Base-by-base conservation (phyloP, 768 basidiomycete species). In the Lanmaoa rubissima region DNA sequence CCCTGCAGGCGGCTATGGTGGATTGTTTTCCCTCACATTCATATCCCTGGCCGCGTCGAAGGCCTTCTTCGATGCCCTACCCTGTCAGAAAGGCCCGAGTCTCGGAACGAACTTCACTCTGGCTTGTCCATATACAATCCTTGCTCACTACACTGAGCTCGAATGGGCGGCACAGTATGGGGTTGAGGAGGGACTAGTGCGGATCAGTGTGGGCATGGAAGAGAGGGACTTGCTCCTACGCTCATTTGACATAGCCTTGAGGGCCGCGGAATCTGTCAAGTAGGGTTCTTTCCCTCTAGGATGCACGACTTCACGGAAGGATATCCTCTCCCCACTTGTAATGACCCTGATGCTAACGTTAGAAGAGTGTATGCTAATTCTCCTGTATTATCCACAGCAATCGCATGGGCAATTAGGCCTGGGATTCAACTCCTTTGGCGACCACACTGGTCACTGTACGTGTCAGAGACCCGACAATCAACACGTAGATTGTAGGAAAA, bases 71-170 rank as follows among this genome's bases (percentile, higher is more conserved):
- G 92, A 99, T 71, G 75, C 83, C 0, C 77, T 99, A 39, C 79
- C 81, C 9, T 94, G 87, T 71, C 81, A 82, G 61, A 99, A 98
- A 70, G 96, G 96, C 3, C 96, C 96, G 0, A 87, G 86, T 66
- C 79, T 92, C 10, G 96, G 96, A 2, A 98, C 96, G 21, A 97
- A 93, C 78, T 98, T 98, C 71, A 98, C 96, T 2, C 80, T 98
- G 32, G 93, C 94, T 34, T 94, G 87, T 62, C 96, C 95, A 26
- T 98, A 92, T 69, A 91, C 92, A 11, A 85, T 98, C 55, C 78
- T 99, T 26, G 96, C 92, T 38, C 96, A 98, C 71, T 98, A 85
- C 62, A 68, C 74, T 1, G 96, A 99, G 73, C 75, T 96, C 59
- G 91, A 89, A 38, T 99, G 96, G 96, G 96, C 95, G 16, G 86